phyloP scores from a whole-genome alignment of 768 basidiomycete species.

The Hydnum rufescens region DNA sequence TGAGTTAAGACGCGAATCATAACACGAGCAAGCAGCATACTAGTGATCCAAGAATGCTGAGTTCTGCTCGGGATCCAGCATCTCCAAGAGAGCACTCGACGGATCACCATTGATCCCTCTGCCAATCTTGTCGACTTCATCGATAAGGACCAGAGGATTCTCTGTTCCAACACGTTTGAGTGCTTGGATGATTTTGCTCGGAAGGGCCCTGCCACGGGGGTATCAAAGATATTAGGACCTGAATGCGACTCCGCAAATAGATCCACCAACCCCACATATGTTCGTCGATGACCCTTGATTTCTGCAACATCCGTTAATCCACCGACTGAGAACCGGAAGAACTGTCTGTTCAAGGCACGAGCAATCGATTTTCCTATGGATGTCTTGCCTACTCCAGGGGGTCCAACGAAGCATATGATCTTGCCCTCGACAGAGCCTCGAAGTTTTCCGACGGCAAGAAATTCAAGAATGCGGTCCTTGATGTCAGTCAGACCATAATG shows the following conservation, averaged over 20 bases:
- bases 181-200: constrained; percentile 90
- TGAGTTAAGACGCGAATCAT: constrained; percentile 6
- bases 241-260: not conserved
- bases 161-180: constrained; percentile 84
- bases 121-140: constrained; percentile 93
- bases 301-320: constrained; percentile 95
- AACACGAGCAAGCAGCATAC: constrained; percentile 27
- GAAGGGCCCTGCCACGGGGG: constrained; percentile 42
- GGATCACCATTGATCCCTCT: constrained; percentile 85
- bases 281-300: constrained; percentile 94
- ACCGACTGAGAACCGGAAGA: constrained; percentile 94
- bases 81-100: constrained; percentile 74
- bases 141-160: constrained; percentile 84
- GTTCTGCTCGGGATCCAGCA: constrained; percentile 93
- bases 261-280: constrained; percentile 60
- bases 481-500: constrained; percentile 86
- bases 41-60: constrained; percentile 89
- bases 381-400: constrained; percentile 96
- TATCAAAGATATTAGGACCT: constrained; percentile 1
- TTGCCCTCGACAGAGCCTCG: constrained; percentile 92
- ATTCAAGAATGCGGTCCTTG: constrained; percentile 86
- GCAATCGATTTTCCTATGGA: constrained; percentile 91
- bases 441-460: constrained; percentile 86
- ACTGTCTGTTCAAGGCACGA: constrained; percentile 71
- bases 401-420: constrained; percentile 90